phyloP scores from a whole-genome alignment of 257 asterid species.

The Misopates orontium region DNA sequence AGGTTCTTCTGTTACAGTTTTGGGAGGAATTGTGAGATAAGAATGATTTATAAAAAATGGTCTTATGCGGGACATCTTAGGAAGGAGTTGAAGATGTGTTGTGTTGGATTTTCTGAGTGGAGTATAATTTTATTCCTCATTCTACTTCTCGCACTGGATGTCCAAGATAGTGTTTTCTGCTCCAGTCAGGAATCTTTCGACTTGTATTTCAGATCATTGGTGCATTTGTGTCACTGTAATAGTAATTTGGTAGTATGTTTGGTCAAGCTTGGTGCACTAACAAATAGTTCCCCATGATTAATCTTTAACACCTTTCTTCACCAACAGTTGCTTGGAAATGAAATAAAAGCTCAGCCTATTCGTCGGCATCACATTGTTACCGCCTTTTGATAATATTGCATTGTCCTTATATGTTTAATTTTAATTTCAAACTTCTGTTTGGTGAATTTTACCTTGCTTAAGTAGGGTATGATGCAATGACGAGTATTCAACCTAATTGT shows the following conservation, averaged over 20 bases:
- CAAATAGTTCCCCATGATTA: not conserved
- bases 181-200: slow-evolving; percentile 22
- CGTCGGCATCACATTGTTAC: not conserved
- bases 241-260: slow-evolving; percentile 14
- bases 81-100: slow-evolving; percentile 7
- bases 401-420: slow-evolving; percentile 3
- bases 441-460: slow-evolving; percentile 2
- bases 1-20: slow-evolving; percentile 1
- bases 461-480: slow-evolving; percentile 2
- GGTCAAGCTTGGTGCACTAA: not conserved
- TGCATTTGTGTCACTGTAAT: slow-evolving; percentile 5
- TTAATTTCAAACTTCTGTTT: slow-evolving; percentile 6
- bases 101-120: not conserved
- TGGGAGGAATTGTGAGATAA: slow-evolving; percentile 7
- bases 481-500: slow-evolving; percentile 1
- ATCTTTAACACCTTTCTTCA: not conserved
- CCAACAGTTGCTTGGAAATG: not conserved
- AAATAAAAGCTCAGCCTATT: slow-evolving; percentile 2
- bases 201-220: slow-evolving; percentile 11
- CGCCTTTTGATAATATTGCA: slow-evolving; percentile 9
- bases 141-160: not conserved
- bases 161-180: not conserved
- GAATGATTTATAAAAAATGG: slow-evolving; percentile 18
- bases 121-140: slow-evolving; percentile 15
- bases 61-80: slow-evolving; percentile 13